Evolutionary conservation across 148 eudicot species (phyloP).

Genomic region (Drosera capensis): DNA sequence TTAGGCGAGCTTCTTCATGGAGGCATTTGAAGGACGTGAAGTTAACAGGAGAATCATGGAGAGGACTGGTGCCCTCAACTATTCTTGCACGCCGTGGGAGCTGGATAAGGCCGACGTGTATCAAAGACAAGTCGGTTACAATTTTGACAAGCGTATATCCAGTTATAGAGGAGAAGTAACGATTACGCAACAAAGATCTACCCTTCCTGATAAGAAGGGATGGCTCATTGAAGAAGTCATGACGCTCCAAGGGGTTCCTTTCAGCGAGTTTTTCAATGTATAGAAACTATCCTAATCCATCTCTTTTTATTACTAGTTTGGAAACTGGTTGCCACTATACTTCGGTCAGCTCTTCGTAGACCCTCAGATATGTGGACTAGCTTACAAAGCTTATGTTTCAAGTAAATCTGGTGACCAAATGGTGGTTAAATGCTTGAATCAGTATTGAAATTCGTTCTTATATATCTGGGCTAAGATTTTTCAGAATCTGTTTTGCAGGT

Average conservation of each 20-base stretch:
- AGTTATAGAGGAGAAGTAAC: constrained; percentile 91
- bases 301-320: too few species aligned
- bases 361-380: too few species aligned
- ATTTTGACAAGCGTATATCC: constrained; percentile 56
- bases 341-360: too few species aligned
- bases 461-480: not conserved
- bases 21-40: constrained; percentile 64
- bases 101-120: constrained; percentile 55
- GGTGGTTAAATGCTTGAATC: too few species aligned
- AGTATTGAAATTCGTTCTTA: too few species aligned
- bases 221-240: constrained; percentile 89
- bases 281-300: too few species aligned
- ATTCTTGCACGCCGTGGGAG: constrained; percentile 83
- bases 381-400: too few species aligned
- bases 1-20: constrained; percentile 73
- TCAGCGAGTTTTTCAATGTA: constrained; percentile 78
- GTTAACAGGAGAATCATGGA: constrained; percentile 68
- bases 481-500: constrained; percentile 36
- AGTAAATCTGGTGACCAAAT: too few species aligned
- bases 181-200: constrained; percentile 67
- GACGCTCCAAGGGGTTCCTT: constrained; percentile 89
- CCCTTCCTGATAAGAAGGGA: constrained; percentile 54
- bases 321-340: too few species aligned
- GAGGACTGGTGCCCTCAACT: constrained; percentile 68
- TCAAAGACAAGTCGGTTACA: constrained; percentile 75